Evolutionary conservation across 306 rosid species (phyloP), one percentile per base, ranked within the genome.

Genomic region (Prunus mume): DNA sequence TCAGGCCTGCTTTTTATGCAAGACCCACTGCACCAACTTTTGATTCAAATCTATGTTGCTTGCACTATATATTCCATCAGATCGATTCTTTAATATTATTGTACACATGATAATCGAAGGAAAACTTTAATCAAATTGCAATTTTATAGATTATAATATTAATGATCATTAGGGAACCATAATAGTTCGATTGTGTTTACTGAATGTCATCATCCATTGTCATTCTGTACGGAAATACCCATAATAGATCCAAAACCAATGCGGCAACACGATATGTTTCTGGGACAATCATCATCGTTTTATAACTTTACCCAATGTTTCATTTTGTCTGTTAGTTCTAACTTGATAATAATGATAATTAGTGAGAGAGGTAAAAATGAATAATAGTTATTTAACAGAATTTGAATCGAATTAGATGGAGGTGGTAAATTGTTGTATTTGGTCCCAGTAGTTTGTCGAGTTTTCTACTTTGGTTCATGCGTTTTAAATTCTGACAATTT

Each of bases 21-120:
- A 71, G 20, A 72, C 65, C 49, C 56, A 72, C 38, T 72, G 25
- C 62, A 58, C 27, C 66, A 72, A 72, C 76, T 34, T 68, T 72
- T 57, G 41, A 38, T 72, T 43, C 51, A 56, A 56, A 55, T 41
- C 38, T 12, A n/a, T 56, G 62, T 34, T 66, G 45, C 12, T 66
- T 34, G 12, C 71, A 12, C 62, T 25, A 20, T 20, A 25, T 56
- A 56, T 56, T 25, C 24, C 28, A 56, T 56, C 2, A 56, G 14
- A 56, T 32, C 38, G 38, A 20, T 66, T 66, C 50, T 66, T 45
- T 66, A 66, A 41, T 66, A 41, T 20, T 66, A 3, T n/a, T 66
- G 71, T 25, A 25, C 18, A 4, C 12, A 60, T 25, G 65, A 25
- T 60, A 4, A 30, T 8, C 38, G 4, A 25, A 25, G 28, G 17